Base-by-base conservation (phyloP, 352 stramenopile species). In the Globisporangium yorkense region DNA sequence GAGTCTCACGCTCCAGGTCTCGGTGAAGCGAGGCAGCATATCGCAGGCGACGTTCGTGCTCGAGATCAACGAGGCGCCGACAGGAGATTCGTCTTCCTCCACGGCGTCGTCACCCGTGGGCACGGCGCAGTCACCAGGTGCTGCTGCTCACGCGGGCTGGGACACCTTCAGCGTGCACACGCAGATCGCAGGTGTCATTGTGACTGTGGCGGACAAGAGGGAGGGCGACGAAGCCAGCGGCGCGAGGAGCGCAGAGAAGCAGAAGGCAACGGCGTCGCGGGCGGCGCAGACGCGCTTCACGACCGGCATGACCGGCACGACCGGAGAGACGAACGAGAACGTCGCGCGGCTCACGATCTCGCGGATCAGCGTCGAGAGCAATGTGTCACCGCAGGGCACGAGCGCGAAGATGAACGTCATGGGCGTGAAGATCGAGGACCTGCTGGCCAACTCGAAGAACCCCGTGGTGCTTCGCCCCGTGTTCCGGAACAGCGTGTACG, bases 41-140 rank as follows among this genome's bases (percentile, higher is more conserved):
- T 84, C 82, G 3, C 80, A 92, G 56, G 70, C 81, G 29, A 88
- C 80, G 0, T 89, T 86, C 20, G 70, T 92, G 5, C 59, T 92
- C 24, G 67, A 84, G 51, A 84, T 94, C 56, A 78, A 51, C 12
- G 77, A 89, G 39, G 47, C 49, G 44, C n/a, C n/a, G 13, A 27
- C 21, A 5, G 63, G 37, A 21, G 45, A 61, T 12, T 60, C 56
- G 5, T 29, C 60, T 49, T 73, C 52, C 18, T 44, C 54, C 1
- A 3, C 35, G 29, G 59, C 44, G 20, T 51, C 33, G 27, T 54
- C 41, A 6, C 41, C 54, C 15, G 51, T 39, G 18, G n/a, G 15
- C 45, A 39, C 27, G 16, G 59, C 55, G 2, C n/a, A 31, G 2
- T 18, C 48, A 18, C 12, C 50, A 44, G 29, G 12, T 9, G 40